A percentile compares a stretch with the other conserved stretches of the same genome.
Evolutionary conservation across 2,329 filamentous ascomycete genomes (phyloP).

Genomic region (Emergomyces africanus): DNA sequence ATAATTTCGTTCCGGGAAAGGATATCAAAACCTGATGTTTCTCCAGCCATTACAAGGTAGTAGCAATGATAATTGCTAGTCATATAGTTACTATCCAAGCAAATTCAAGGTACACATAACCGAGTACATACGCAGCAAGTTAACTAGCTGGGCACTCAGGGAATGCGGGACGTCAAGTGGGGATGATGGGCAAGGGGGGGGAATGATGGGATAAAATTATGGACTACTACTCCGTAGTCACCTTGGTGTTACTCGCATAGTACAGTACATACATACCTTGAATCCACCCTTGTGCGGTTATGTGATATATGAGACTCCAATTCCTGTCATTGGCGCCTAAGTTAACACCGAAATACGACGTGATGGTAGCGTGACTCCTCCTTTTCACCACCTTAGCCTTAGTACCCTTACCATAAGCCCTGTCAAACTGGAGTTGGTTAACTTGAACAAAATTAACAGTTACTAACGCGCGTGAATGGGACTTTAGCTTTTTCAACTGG

Average conservation of each 20-base stretch:
- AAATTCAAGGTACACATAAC: no score
- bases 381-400: neutral
- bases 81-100: no score
- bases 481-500: neutral
- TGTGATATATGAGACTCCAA: neutral
- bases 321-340: neutral
- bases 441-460: neutral
- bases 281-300: neutral
- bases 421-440: neutral
- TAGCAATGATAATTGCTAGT: no score
- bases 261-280: neutral
- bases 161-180: no score
- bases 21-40: no score
- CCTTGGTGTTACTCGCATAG: neutral
- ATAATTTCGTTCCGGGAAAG: no score
- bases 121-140: no score
- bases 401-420: neutral
- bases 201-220: neutral
- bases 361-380: neutral
- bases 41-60: no score
- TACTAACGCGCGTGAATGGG: neutral
- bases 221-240: neutral
- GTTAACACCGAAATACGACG: neutral
- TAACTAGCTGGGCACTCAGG: no score
- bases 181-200: neutral